phyloP scores from a whole-genome alignment of 2,329 filamentous ascomycete species.

The Magnaporthiopsis incrustans region DNA sequence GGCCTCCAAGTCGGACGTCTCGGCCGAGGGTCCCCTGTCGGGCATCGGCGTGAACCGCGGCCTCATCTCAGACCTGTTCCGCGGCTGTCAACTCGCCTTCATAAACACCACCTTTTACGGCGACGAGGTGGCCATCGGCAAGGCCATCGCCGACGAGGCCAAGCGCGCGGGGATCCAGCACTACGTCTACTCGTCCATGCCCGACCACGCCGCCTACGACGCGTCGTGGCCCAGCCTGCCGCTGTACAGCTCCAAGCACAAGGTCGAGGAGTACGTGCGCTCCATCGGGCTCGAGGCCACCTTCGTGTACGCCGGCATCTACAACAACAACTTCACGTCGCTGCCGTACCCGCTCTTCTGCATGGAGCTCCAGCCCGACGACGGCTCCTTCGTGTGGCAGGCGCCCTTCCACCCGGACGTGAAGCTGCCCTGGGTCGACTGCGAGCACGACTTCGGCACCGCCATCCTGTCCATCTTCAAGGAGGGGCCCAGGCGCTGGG shows the following conservation, averaged over 20 bases:
- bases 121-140: conserved; percentile 84
- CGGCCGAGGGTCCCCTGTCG: conserved; percentile 54
- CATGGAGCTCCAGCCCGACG: conserved; percentile 75
- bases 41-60: conserved; percentile 62
- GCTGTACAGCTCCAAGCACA: conserved; percentile 87
- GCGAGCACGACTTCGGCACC: conserved; percentile 91
- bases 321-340: conserved; percentile 98
- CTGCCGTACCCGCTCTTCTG: conserved; percentile 89
- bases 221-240: conserved; percentile 73
- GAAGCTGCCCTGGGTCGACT: conserved; percentile 89
- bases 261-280: conserved; percentile 84
- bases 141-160: conserved; percentile 80
- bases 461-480: conserved; percentile 92
- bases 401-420: conserved; percentile 88
- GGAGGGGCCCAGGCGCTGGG: conserved; percentile 81
- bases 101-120: conserved; percentile 98
- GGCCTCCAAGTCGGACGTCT: conserved; percentile 50
- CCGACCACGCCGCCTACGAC: conserved; percentile 78
- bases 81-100: conserved; percentile 80
- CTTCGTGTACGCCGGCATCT: conserved; percentile 94
- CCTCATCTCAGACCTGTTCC: conserved; percentile 71
- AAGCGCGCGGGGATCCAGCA: conserved; percentile 79
- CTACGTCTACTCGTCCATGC: conserved; percentile 96
- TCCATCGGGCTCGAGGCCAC: conserved; percentile 77
- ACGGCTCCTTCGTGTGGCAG: conserved; percentile 86